Evolutionary conservation across 2,329 filamentous ascomycete genomes (phyloP).

Genomic region (Colletotrichum sublineola): DNA sequence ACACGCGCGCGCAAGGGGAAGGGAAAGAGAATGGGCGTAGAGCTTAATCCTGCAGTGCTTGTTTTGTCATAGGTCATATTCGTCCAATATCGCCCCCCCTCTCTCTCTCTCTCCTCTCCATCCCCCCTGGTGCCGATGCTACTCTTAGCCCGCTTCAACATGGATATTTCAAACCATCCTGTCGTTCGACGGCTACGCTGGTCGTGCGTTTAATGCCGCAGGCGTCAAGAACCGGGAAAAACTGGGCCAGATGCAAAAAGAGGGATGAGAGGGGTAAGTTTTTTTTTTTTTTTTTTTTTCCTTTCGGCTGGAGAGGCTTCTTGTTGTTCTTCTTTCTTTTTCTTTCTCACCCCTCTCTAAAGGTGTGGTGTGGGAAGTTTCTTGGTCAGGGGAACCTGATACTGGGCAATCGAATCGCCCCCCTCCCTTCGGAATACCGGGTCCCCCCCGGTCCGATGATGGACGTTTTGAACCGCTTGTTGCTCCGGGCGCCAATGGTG

Average conservation of each 20-base stretch:
- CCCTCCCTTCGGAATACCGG: neutral
- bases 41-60: constrained; percentile 27
- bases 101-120: neutral
- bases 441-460: neutral
- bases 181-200: constrained; percentile 41
- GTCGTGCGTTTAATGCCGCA: constrained; percentile 41
- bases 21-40: neutral
- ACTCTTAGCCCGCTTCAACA: constrained; percentile 36
- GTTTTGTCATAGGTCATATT: constrained; percentile 35
- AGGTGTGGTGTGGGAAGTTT: constrained; percentile 30
- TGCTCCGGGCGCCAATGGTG: constrained; percentile 14
- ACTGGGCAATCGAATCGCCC: constrained; percentile 6
- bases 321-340: neutral
- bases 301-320: constrained; percentile 5
- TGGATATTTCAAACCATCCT: constrained; percentile 38
- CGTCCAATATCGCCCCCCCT: constrained; percentile 25
- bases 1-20: neutral
- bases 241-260: constrained; percentile 4
- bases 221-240: constrained; percentile 26
- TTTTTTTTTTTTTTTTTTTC: neutral
- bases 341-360: neutral
- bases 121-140: constrained; percentile 15
- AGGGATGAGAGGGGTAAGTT: neutral
- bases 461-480: constrained; percentile 22
- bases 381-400: constrained; percentile 25